phyloP scores from a whole-genome alignment of 2,329 filamentous ascomycete genomes.

The Diaporthe amygdali region DNA sequence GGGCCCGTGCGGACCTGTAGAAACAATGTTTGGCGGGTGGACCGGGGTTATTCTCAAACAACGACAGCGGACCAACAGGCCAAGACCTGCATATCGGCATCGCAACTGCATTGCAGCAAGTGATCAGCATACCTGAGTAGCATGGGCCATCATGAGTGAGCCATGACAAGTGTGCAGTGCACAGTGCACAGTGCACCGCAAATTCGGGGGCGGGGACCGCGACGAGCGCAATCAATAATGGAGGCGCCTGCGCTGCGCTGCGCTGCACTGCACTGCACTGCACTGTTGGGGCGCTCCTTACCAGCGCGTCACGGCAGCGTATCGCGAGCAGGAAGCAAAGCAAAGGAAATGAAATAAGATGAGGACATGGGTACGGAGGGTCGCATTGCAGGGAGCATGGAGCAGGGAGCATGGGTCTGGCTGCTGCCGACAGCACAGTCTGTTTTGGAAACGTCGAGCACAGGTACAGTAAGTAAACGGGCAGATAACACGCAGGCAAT shows the following conservation, averaged over 20 bases:
- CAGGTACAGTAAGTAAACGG: too few relatives aligned
- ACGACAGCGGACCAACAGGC: background rate
- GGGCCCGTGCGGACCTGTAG: slow-evolving; percentile 13
- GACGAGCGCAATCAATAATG: background rate
- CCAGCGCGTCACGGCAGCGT: slow-evolving; percentile 16
- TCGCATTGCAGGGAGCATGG: slow-evolving; percentile 16
- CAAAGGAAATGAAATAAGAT: background rate
- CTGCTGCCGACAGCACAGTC: background rate
- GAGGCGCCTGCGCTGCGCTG: background rate
- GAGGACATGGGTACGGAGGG: background rate
- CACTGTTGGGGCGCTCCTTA: background rate
- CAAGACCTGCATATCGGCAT: slow-evolving; percentile 4
- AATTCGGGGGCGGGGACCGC: background rate
- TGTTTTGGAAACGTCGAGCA: background rate
- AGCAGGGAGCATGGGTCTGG: too few relatives aligned
- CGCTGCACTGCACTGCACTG: too few relatives aligned
- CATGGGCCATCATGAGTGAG: too few relatives aligned
- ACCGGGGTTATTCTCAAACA: background rate
- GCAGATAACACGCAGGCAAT: too few relatives aligned
- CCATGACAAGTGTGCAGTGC: too few relatives aligned
- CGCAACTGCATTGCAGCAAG: background rate
- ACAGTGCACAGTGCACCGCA: background rate
- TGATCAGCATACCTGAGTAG: background rate
- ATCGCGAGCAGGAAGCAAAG: slow-evolving; percentile 13
- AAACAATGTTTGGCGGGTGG: slow-evolving; percentile 23